Evolutionary conservation across 106 monocot species (phyloP).

Genomic region (Acanthochlamys bracteata): DNA sequence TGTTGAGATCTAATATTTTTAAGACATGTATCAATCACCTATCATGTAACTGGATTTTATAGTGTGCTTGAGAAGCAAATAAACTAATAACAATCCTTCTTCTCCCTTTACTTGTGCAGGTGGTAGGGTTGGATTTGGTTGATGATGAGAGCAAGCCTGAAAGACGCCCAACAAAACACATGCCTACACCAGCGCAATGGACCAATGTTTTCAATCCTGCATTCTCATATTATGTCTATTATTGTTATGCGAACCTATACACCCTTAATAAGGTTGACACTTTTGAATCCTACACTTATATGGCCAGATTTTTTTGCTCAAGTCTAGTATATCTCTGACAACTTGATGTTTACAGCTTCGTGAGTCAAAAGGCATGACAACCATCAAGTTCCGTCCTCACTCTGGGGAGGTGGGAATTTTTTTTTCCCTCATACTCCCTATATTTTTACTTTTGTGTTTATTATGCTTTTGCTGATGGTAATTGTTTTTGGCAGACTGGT

Average conservation of each 20-base stretch:
- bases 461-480: conserved; percentile 1
- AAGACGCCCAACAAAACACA: conserved; percentile 96
- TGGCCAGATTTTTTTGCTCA: too few relatives aligned
- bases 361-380: conserved; percentile 97
- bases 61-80: too few relatives aligned
- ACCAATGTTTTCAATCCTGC: conserved; percentile 96
- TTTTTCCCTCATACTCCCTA: neutral
- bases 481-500: conserved; percentile 59
- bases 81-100: too few relatives aligned
- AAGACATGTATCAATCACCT: too few relatives aligned
- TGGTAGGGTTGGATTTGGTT: conserved; percentile 97
- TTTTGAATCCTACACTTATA: neutral
- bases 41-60: too few relatives aligned
- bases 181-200: conserved; percentile 95
- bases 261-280: conserved; percentile 75
- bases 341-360: conserved; percentile 49
- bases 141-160: conserved; percentile 99
- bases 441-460: neutral
- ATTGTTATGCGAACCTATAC: conserved; percentile 92
- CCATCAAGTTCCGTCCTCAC: conserved; percentile 97
- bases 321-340: neutral
- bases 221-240: conserved; percentile 93
- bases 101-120: conserved; percentile 26
- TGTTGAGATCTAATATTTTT: too few relatives aligned
- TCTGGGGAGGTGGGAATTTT: conserved; percentile 57